phyloP scores from a whole-genome alignment of 2,329 filamentous ascomycete genomes.

The Stachybotrys chlorohalonatus region DNA sequence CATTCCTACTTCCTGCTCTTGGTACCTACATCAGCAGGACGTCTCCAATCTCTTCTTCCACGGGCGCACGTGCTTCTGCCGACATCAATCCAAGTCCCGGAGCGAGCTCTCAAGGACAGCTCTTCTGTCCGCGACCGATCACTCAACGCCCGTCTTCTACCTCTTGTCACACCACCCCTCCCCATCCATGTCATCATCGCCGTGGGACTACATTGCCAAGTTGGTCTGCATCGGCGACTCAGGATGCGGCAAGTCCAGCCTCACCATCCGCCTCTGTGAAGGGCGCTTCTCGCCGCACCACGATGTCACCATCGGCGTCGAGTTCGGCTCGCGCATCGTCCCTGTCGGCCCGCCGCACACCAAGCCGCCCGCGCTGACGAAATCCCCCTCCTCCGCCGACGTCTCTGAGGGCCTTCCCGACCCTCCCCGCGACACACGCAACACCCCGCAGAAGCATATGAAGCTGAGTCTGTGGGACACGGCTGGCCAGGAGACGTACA shows the following conservation, averaged over 20 bases:
- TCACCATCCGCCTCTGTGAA: constrained; percentile 93
- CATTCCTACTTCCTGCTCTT: not conserved
- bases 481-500: constrained; percentile 94
- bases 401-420: constrained; percentile 38
- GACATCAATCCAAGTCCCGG: no score
- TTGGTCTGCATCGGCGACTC: constrained; percentile 96
- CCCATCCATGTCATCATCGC: constrained; percentile 47
- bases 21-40: not conserved
- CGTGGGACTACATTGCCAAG: constrained; percentile 99
- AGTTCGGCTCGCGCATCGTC: constrained; percentile 89
- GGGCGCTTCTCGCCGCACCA: constrained; percentile 89
- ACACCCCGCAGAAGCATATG: constrained; percentile 63
- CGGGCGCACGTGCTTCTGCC: not conserved
- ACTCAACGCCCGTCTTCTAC: constrained; percentile 3
- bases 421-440: constrained; percentile 33
- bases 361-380: constrained; percentile 28
- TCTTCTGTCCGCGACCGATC: not conserved
- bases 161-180: not conserved
- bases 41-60: not conserved
- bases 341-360: constrained; percentile 75
- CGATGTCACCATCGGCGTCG: constrained; percentile 95
- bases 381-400: constrained; percentile 9
- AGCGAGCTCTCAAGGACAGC: not conserved
- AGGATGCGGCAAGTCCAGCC: constrained; percentile 88
- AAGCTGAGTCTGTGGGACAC: constrained; percentile 94